Conservation (phyloP, 2,329 filamentous ascomycete genomes). For the Hypoxylon sp. region DNA sequence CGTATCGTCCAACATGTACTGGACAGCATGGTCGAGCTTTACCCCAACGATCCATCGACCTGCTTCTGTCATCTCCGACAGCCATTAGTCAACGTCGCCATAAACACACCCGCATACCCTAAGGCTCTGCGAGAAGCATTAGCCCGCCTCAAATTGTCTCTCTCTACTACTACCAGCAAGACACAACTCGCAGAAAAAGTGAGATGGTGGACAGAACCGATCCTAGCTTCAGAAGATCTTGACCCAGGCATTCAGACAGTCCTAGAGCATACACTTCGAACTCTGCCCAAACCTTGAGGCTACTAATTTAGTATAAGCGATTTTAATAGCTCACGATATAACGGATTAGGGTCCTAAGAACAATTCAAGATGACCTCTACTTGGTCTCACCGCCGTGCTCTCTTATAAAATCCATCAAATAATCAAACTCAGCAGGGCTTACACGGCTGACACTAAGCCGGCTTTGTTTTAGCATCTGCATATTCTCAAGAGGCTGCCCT, state of each 20-base stretch:
- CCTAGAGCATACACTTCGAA: slow-evolving; percentile 58
- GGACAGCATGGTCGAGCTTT: slow-evolving; percentile 65
- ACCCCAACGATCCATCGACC: slow-evolving; percentile 68
- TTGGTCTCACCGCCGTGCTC: slow-evolving; percentile 43
- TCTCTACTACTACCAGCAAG: slow-evolving; percentile 57
- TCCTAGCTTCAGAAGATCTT: slow-evolving; percentile 58
- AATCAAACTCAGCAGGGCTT: slow-evolving; percentile 69
- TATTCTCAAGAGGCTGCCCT: slow-evolving; percentile 69
- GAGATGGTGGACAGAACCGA: slow-evolving; percentile 62
- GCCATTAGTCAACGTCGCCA: slow-evolving; percentile 71
- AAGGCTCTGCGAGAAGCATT: slow-evolving; percentile 73
- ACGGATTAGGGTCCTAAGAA: no score
- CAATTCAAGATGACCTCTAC: slow-evolving; percentile 8
- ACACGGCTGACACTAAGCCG: slow-evolving; percentile 83
- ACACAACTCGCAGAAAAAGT: slow-evolving; percentile 58
- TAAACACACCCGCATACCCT: slow-evolving; percentile 75
- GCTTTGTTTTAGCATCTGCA: slow-evolving; percentile 86
- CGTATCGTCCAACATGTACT: slow-evolving; percentile 79
- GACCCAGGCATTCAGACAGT: slow-evolving; percentile 66
- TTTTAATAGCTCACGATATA: no score
- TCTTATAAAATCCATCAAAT: slow-evolving; percentile 63
- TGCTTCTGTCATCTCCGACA: slow-evolving; percentile 76
- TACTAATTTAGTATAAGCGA: no score
- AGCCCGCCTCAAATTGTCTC: slow-evolving; percentile 63
- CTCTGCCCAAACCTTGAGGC: slow-evolving; percentile 41